These are phyloP conservation scores for Harringtonia lauricola DNA, from an alignment of 2,329 filamentous ascomycete species.

Conservation along the genomic window DNA sequence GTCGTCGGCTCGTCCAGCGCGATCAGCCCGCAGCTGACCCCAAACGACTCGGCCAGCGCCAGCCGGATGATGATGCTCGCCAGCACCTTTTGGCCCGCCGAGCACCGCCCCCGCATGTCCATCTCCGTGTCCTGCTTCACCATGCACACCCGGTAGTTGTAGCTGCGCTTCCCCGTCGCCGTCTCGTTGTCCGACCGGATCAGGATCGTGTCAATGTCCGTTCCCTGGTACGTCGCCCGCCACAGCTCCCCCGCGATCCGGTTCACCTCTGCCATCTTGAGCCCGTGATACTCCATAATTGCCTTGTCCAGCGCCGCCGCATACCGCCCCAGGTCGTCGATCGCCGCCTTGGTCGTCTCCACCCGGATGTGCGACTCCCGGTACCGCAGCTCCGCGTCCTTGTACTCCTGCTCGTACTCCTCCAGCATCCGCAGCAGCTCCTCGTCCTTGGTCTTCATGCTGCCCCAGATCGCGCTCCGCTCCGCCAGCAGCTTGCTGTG, in stretches of 20 bases:
- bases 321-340: slow-evolving; percentile 81
- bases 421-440: slow-evolving; percentile 61
- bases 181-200: slow-evolving; percentile 87
- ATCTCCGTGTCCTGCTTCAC: slow-evolving; percentile 94
- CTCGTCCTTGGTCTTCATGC: slow-evolving; percentile 75
- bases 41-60: slow-evolving; percentile 92
- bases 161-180: slow-evolving; percentile 45
- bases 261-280: slow-evolving; percentile 99
- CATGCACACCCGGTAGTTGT: slow-evolving; percentile 98
- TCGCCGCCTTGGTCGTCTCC: slow-evolving; percentile 82
- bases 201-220: slow-evolving; percentile 91
- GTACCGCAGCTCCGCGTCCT: slow-evolving; percentile 68
- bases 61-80: slow-evolving; percentile 96
- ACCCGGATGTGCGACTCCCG: slow-evolving; percentile 83
- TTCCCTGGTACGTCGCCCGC: slow-evolving; percentile 93
- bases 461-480: slow-evolving; percentile 62
- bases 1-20: slow-evolving; percentile 96
- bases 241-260: slow-evolving; percentile 91
- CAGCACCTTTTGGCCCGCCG: slow-evolving; percentile 90
- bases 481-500: slow-evolving; percentile 62
- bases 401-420: slow-evolving; percentile 81
- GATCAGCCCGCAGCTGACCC: slow-evolving; percentile 89
- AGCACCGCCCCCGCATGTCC: slow-evolving; percentile 98
- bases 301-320: slow-evolving; percentile 80
- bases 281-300: slow-evolving; percentile 89